phyloP scores from a whole-genome alignment of 2,329 filamentous ascomycete genomes.

The Basipetospora chlamydospora region DNA sequence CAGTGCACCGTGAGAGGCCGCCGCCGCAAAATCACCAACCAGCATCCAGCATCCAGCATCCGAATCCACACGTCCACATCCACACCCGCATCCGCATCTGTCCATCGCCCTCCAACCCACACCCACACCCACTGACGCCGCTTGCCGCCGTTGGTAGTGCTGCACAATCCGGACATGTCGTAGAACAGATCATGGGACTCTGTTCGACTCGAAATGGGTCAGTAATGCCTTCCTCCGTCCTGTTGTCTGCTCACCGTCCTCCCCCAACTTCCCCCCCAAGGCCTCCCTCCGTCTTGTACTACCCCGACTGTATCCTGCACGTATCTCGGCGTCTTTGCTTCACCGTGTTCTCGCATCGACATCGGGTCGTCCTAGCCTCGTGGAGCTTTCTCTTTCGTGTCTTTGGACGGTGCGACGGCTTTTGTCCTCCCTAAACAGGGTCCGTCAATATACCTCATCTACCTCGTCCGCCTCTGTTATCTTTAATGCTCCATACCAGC shows the following conservation, averaged over 20 bases:
- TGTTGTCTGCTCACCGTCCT: constrained; percentile 6
- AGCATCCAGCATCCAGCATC: neutral
- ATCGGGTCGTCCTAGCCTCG: too few species aligned
- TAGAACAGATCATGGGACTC: constrained; percentile 19
- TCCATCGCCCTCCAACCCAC: constrained; percentile 1
- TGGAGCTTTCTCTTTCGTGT: too few species aligned
- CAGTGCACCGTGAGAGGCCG: too few species aligned
- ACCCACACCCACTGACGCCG: constrained; percentile 4
- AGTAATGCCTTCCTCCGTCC: constrained; percentile 12
- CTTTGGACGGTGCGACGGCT: too few species aligned
- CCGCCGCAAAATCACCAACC: too few species aligned
- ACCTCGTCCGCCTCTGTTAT: too few species aligned
- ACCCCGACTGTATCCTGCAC: neutral
- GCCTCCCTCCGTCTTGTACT: neutral
- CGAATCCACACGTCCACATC: constrained; percentile 1
- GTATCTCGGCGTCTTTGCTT: too few species aligned
- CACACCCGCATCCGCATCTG: neutral
- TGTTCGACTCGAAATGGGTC: constrained; percentile 20
- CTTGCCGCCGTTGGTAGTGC: constrained; percentile 4
- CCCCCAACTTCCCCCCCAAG: constrained; percentile 5
- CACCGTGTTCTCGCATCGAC: too few species aligned
- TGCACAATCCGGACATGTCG: constrained; percentile 8
- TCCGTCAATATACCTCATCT: too few species aligned
- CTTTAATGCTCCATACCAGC: too few species aligned
- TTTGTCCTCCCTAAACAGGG: too few species aligned